Conservation (phyloP, 2,329 filamentous ascomycete genomes). For the Fusarium graminum region DNA sequence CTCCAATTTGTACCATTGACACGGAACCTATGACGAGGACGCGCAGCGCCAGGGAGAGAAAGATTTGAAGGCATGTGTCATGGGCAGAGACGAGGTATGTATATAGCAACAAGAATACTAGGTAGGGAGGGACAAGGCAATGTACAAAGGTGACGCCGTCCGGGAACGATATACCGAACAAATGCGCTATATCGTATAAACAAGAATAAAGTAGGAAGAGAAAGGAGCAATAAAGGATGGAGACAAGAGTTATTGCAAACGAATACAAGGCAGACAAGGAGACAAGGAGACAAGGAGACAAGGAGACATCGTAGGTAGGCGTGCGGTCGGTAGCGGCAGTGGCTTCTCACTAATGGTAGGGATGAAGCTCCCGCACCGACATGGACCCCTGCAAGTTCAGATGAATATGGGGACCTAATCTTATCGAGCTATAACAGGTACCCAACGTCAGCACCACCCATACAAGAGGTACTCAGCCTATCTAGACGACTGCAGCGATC, state of each 20-base stretch:
- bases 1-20: conserved; percentile 35
- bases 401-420: conserved; percentile 30
- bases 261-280: conserved; percentile 22
- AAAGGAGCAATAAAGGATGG: conserved; percentile 7
- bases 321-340: conserved; percentile 1
- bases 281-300: conserved; percentile 20
- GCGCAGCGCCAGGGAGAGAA: conserved; percentile 34
- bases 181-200: conserved; percentile 7
- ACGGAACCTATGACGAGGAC: conserved; percentile 33
- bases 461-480: conserved; percentile 4
- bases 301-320: background rate
- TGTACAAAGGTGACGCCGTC: conserved; percentile 11
- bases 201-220: background rate
- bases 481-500: conserved; percentile 6
- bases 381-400: conserved; percentile 9
- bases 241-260: conserved; percentile 10
- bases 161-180: conserved; percentile 8
- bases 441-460: background rate
- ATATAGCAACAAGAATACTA: background rate
- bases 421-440: conserved; percentile 18
- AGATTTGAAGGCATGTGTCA: conserved; percentile 37
- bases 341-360: background rate
- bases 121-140: conserved; percentile 8
- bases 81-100: conserved; percentile 19
- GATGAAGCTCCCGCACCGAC: conserved; percentile 13